These are phyloP conservation scores for Saccharomycopsis guyanensis DNA, from an alignment of 805 yeast genomes.

Conservation along the genomic window DNA sequence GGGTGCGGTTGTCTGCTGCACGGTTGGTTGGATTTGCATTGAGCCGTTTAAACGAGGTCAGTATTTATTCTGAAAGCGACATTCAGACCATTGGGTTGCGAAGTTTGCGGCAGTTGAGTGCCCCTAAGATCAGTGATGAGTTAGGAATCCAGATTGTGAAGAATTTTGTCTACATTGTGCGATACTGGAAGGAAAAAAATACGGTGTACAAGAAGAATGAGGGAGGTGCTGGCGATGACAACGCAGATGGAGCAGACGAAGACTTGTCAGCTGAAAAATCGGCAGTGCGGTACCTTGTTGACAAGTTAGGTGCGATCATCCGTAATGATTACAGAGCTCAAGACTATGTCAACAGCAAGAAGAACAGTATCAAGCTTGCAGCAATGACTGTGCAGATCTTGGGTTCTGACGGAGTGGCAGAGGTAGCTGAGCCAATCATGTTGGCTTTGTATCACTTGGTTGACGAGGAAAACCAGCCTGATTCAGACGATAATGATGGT, in stretches of 20 bases:
- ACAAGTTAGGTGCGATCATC: constrained; percentile 53
- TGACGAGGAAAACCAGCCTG: constrained; percentile 35
- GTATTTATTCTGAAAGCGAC: constrained; percentile 35
- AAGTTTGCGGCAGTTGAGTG: constrained; percentile 70
- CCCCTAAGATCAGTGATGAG: constrained; percentile 61
- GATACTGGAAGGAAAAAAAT: constrained; percentile 49
- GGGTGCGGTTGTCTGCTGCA: constrained; percentile 72
- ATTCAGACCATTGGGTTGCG: constrained; percentile 65
- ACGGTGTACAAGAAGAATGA: constrained; percentile 25
- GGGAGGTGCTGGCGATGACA: too few relatives aligned
- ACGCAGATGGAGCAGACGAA: constrained; percentile 27
- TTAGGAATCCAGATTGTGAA: constrained; percentile 60
- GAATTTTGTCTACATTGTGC: constrained; percentile 52
- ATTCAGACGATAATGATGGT: constrained; percentile 28
- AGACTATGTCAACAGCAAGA: constrained; percentile 52
- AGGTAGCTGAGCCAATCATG: constrained; percentile 31
- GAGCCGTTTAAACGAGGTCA: constrained; percentile 30
- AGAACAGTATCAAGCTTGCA: constrained; percentile 57
- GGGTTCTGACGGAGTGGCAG: constrained; percentile 35
- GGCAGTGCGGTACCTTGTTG: constrained; percentile 54
- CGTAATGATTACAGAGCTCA: constrained; percentile 57
- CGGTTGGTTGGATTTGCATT: constrained; percentile 51
- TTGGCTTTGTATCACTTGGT: constrained; percentile 44
- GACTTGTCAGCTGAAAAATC: constrained; percentile 25
- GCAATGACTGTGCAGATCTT: constrained; percentile 57